Base-by-base conservation (phyloP, 1,284 basidiomycete species). In the Gymnopus androsaceus region DNA sequence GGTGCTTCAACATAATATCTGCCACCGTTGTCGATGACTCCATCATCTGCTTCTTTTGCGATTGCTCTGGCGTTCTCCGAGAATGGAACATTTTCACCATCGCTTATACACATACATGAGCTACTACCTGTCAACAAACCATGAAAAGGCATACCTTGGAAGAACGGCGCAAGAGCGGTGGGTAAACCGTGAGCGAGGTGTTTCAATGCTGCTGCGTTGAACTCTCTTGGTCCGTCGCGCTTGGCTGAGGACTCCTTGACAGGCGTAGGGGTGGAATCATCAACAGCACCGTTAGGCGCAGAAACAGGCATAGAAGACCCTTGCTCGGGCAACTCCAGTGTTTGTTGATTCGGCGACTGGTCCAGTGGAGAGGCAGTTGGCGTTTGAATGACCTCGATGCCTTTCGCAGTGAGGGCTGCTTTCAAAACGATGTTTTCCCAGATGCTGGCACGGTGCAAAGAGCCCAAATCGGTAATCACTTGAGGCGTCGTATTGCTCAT, bases 341-440 rank as follows among this genome's bases (percentile, higher is more conserved):
- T 71, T 25, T 70, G 60, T 45, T 71, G 74, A 57, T 73, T 75
- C 12, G 81, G 75, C 4, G 77, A 77, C 54, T 73, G 75, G 47
- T 77, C 76, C 31, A 78, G 61, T 2, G 81, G 73, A 7, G 82
- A 76, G 3, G 74, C 63, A 9, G 70, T 61, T 2, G 75, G 68
- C 2, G 71, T 78, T 33, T 67, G 57, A 34, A 69, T 67, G 3
- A 77, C 54, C 40, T 78, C 74, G 25, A 86, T 80, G 27, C 83
- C 84, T 60, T 80, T 82, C 6, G 74, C 72, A 21, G 75, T 70
- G 11, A 88, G 69, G 21, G 77, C 81, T 21, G 77, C 74, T 65
- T 92, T 92, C 60, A 95, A 78, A 25, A 87, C 74, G 49, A 94
- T 87, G 62, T 91, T 92, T 72, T 96, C 92, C 91, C 92, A 95